These are phyloP conservation scores for Arachnomyces sp. DNA, from an alignment of 2,329 filamentous ascomycete species.

Conservation along the genomic window DNA sequence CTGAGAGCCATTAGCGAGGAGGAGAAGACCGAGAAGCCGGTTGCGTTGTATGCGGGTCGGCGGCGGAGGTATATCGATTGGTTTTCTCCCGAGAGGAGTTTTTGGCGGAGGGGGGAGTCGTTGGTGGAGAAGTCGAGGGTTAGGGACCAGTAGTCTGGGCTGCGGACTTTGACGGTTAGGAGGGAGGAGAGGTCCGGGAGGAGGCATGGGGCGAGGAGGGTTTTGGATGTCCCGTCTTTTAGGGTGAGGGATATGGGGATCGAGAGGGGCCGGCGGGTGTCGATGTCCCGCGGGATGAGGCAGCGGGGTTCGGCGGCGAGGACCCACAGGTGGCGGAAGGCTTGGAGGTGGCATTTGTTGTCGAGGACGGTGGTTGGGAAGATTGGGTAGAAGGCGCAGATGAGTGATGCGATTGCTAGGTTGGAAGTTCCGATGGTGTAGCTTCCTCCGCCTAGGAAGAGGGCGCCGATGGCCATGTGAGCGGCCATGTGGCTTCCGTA, in stretches of 20 bases:
- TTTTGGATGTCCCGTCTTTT: slow-evolving; percentile 30
- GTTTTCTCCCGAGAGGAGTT: slow-evolving; percentile 51
- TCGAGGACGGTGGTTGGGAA: slow-evolving; percentile 86
- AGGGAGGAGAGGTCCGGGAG: slow-evolving; percentile 39
- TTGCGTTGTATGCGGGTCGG: slow-evolving; percentile 56
- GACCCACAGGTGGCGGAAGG: slow-evolving; percentile 96
- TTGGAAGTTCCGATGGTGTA: slow-evolving; percentile 86
- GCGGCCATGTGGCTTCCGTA: slow-evolving; percentile 92
- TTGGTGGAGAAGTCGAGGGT: slow-evolving; percentile 64
- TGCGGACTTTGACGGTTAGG: slow-evolving; percentile 29
- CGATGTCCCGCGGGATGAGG: slow-evolving; percentile 76
- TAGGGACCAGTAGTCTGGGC: slow-evolving; percentile 69
- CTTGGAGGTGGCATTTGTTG: slow-evolving; percentile 89
- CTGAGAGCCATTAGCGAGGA: slow-evolving; percentile 68
- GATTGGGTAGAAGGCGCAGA: slow-evolving; percentile 88
- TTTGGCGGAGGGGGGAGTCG: slow-evolving; percentile 48
- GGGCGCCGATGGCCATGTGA: slow-evolving; percentile 80
- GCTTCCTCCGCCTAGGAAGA: slow-evolving; percentile 89
- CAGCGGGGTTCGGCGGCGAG: slow-evolving; percentile 84
- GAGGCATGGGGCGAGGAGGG: slow-evolving; percentile 47
- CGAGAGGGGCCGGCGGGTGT: slow-evolving; percentile 70
- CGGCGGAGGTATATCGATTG: slow-evolving; percentile 69
- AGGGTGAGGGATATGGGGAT: slow-evolving; percentile 62
- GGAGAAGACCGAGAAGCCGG: slow-evolving; percentile 55
- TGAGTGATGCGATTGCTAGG: slow-evolving; percentile 72